Conservation (phyloP, 2,329 filamentous ascomycete species). For the Phaeosphaeriaceae sp. region DNA sequence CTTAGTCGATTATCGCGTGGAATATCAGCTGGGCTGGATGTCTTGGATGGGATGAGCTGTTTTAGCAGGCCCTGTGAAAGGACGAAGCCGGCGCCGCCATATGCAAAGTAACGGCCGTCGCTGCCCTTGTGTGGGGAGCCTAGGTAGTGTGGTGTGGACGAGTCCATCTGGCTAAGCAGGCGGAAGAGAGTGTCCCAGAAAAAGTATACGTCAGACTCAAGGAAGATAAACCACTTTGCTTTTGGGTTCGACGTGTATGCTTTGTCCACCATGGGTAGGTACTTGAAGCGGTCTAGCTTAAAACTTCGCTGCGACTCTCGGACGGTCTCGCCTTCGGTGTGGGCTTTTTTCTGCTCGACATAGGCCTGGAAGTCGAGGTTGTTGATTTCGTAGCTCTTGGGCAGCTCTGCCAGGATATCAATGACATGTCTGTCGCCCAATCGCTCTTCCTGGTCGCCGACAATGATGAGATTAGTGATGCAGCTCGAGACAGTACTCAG, state of each 20-base stretch:
- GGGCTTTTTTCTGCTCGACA: slow-evolving; percentile 51
- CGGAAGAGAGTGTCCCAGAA: slow-evolving; percentile 52
- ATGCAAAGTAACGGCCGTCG: slow-evolving; percentile 48
- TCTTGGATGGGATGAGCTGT: slow-evolving; percentile 46
- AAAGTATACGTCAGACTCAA: slow-evolving; percentile 48
- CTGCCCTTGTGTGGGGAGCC: slow-evolving; percentile 46
- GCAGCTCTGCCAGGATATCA: slow-evolving; percentile 56
- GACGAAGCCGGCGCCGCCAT: slow-evolving; percentile 55
- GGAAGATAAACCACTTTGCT: slow-evolving; percentile 49
- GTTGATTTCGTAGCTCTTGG: slow-evolving; percentile 50
- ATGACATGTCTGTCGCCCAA: slow-evolving; percentile 58
- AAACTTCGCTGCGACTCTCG: slow-evolving; percentile 60
- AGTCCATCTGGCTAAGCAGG: slow-evolving; percentile 50
- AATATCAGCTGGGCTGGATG: slow-evolving; percentile 33
- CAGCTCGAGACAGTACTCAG: slow-evolving; percentile 61
- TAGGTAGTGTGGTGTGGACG: slow-evolving; percentile 46
- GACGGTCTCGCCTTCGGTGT: slow-evolving; percentile 44
- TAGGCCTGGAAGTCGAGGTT: slow-evolving; percentile 62
- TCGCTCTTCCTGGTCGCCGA: slow-evolving; percentile 65
- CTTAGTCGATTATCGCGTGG: slow-evolving; percentile 37
- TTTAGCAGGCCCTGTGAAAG: slow-evolving; percentile 60
- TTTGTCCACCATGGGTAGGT: slow-evolving; percentile 62
- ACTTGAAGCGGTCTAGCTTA: slow-evolving; percentile 66
- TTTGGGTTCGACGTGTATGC: slow-evolving; percentile 49
- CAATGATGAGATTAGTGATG: slow-evolving; percentile 62